Percentiles rank a stretch among this genome's conserved stretches.
phyloP scores from a whole-genome alignment of 2,329 filamentous ascomycete species.

The Diplodia seriata region DNA sequence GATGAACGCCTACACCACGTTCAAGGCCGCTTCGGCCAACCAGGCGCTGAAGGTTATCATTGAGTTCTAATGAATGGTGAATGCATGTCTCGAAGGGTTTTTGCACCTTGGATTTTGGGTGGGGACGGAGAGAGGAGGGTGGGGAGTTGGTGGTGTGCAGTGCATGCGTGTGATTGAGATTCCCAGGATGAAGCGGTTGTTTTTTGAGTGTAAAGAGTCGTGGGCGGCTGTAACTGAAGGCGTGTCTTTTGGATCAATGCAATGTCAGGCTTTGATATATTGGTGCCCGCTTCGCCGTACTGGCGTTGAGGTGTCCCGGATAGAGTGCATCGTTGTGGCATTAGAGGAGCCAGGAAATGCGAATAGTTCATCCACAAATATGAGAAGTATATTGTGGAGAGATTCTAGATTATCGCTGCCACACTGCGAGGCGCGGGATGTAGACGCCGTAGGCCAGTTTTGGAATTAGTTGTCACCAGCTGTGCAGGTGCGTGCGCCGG shows the following conservation, averaged over 20 bases:
- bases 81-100: not conserved
- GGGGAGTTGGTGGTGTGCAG: not conserved
- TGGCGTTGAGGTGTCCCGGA: too few species aligned
- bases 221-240: not conserved
- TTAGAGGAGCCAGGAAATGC: too few species aligned
- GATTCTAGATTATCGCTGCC: too few species aligned
- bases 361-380: too few species aligned
- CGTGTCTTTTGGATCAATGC: not conserved
- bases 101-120: not conserved
- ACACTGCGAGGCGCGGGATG: too few species aligned
- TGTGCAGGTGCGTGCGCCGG: too few species aligned
- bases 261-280: not conserved
- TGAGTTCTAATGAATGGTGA: constrained; percentile 38
- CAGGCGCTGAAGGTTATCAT: constrained; percentile 56
- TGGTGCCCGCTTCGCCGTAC: not conserved
- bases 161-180: not conserved
- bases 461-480: too few species aligned
- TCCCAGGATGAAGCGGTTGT: not conserved
- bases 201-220: not conserved
- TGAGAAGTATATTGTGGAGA: too few species aligned
- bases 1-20: constrained; percentile 55
- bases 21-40: constrained; percentile 52
- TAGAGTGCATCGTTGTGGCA: too few species aligned
- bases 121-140: too few species aligned
- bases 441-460: too few species aligned